Conservation (phyloP, 2,329 filamentous ascomycete species). For the Sclerotinia glacialis region DNA sequence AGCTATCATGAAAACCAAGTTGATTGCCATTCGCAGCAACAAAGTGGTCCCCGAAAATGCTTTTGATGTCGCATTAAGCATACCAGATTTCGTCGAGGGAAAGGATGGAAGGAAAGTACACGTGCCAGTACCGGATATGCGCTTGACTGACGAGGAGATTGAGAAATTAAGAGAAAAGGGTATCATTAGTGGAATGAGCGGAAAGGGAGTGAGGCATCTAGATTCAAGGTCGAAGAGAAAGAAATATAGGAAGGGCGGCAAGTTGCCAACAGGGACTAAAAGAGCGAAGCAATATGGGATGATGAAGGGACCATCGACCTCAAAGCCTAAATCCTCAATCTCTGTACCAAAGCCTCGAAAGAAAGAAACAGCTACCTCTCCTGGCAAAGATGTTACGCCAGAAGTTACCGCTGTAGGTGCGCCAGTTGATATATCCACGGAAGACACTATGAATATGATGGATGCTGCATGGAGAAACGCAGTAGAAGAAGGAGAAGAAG, state of each 20-base stretch:
- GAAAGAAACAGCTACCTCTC: background rate
- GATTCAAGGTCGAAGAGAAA: slow-evolving; percentile 25
- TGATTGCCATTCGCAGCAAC: slow-evolving; percentile 62
- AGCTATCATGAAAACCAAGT: slow-evolving; percentile 83
- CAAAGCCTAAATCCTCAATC: slow-evolving; percentile 3
- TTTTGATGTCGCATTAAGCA: slow-evolving; percentile 45
- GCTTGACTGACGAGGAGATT: slow-evolving; percentile 32
- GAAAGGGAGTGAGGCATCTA: slow-evolving; percentile 24
- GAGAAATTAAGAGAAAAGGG: slow-evolving; percentile 25
- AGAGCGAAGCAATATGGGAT: slow-evolving; percentile 16
- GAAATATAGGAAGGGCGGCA: slow-evolving; percentile 13
- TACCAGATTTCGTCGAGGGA: slow-evolving; percentile 37
- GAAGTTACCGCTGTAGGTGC: background rate
- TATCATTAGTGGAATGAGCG: slow-evolving; percentile 17
- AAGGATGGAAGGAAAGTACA: slow-evolving; percentile 29
- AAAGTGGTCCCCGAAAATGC: slow-evolving; percentile 50
- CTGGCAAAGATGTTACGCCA: background rate
- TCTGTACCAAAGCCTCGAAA: slow-evolving; percentile 3
- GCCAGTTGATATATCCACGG: slow-evolving; percentile 9
- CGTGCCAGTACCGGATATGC: slow-evolving; percentile 36
- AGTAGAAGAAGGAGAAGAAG: background rate
- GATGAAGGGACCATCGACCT: slow-evolving; percentile 18
- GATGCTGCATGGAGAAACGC: background rate
- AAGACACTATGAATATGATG: slow-evolving; percentile 9
- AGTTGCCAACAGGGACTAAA: slow-evolving; percentile 1